Evolutionary conservation across 2,329 filamentous ascomycete genomes (phyloP), one percentile per base, ranked within the genome.

Genomic region (Ophidiomyces ophidiicola): DNA sequence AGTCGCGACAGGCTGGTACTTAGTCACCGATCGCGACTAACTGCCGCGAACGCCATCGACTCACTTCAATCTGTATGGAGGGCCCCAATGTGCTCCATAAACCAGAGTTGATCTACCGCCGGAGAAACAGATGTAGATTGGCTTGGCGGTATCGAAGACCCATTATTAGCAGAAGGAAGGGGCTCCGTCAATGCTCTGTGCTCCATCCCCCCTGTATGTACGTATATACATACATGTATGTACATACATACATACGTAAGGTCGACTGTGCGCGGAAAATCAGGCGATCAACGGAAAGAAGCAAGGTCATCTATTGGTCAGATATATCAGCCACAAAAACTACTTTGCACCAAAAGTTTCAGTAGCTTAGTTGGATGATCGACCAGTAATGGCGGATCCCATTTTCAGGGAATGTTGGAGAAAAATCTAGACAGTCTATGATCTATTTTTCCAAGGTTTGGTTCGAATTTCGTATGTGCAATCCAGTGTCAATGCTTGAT

Each of bases 331-430:
- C 42, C 42, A 40, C 42, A 39, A 33, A 25, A 39, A 34, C 32
- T 41, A 36, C 41, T 32, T 24, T 20, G n/a, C n/a, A n/a, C n/a
- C 23, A 35, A 31, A 32, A 33, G 39, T 38, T 44, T 42, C 39
- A 35, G 34, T 39, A 32, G 32, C 36, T 30, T 32, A 42, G n/a
- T n/a, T n/a, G n/a, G 24, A 39, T 42, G 43, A 42, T 42, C 39
- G 34, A 29, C 39, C 39, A 42, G 34, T 37, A 36, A 23, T 19
- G 21, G 39, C 36, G 28, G 18, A 32, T 32, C 32, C 30, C 25
- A 25, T 36, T 31, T 42, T 14, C 25, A 36, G 39, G 38, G 33
- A n/a, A 42, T 42, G 12, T 26, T 8, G 25, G 31, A 24, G 26
- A 17, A 36, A 30, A 41, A n/a, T 30, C 29, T 39, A 36, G 24